Conservation (phyloP, 2,329 filamentous ascomycete genomes). For the Penicillium janthinellum region DNA sequence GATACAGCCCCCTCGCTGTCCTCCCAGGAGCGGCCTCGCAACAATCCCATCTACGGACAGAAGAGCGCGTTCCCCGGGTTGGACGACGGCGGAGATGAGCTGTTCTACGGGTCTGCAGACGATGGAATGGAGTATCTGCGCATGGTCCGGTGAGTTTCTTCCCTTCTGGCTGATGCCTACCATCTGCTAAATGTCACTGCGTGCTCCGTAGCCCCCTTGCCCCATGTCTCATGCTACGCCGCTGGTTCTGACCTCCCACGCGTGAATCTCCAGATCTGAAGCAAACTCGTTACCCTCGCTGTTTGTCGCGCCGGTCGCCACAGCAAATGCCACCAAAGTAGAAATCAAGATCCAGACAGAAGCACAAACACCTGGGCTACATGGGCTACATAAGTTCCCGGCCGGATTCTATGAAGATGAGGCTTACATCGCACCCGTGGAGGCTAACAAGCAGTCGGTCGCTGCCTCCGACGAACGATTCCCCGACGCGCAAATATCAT, state of each 20-base stretch:
- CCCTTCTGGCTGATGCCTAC: conserved; percentile 10
- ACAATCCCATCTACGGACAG: conserved; percentile 70
- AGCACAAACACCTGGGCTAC: background rate
- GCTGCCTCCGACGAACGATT: conserved; percentile 33
- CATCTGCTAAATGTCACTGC: conserved; percentile 25
- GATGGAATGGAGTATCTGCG: conserved; percentile 71
- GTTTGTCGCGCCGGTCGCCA: conserved; percentile 62
- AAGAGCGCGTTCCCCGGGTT: conserved; percentile 70
- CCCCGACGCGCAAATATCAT: conserved; percentile 62
- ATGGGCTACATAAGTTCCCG: conserved; percentile 47
- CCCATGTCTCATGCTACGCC: background rate
- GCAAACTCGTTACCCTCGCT: conserved; percentile 73
- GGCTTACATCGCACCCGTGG: conserved; percentile 69
- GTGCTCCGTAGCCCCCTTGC: conserved; percentile 4
- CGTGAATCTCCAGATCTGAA: conserved; percentile 62
- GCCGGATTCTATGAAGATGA: conserved; percentile 75
- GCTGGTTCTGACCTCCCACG: conserved; percentile 13
- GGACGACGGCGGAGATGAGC: conserved; percentile 55
- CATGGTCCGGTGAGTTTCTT: conserved; percentile 65
- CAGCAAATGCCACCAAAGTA: conserved; percentile 7
- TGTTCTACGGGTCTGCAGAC: conserved; percentile 67
- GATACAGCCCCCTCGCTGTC: conserved; percentile 25
- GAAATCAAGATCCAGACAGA: background rate
- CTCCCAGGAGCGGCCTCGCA: conserved; percentile 43
- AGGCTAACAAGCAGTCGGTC: conserved; percentile 47